Conservation (phyloP, 2,329 filamentous ascomycete genomes). For the Nectriaceae sp. region DNA sequence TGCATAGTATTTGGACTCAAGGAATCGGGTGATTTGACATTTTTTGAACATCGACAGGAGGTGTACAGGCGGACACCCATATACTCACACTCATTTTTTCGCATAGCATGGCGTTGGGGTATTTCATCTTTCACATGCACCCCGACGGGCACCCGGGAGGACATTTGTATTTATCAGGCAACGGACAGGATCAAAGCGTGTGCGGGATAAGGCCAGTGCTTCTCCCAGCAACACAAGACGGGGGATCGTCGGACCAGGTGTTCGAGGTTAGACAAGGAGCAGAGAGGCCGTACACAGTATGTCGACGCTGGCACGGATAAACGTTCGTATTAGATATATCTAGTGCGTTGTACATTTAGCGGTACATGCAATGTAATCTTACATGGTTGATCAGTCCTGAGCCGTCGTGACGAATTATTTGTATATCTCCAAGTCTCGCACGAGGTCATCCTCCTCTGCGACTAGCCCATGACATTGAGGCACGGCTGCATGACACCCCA, state of each 20-base stretch:
- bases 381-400: conserved; percentile 1
- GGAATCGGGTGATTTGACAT: conserved; percentile 9
- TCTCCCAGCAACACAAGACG: conserved; percentile 16
- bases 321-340: conserved; percentile 7
- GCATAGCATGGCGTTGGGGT: conserved; percentile 30
- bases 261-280: conserved; percentile 10
- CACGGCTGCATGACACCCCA: background rate
- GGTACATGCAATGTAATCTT: conserved; percentile 26
- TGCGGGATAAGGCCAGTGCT: conserved; percentile 18
- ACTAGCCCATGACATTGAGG: background rate
- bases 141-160: conserved; percentile 12
- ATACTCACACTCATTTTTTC: conserved; percentile 20
- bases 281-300: background rate
- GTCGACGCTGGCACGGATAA: no score
- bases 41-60: conserved; percentile 17
- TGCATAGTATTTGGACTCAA: conserved; percentile 16
- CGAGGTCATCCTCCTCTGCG: background rate
- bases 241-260: conserved; percentile 11
- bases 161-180: conserved; percentile 21
- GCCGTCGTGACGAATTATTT: background rate
- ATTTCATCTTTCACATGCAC: conserved; percentile 11
- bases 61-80: conserved; percentile 14
- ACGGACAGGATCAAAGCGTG: conserved; percentile 11
- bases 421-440: background rate
- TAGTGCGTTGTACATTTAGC: conserved; percentile 24